Base-by-base conservation (phyloP, 2,329 filamentous ascomycete species). In the Didymellaceae sp. region DNA sequence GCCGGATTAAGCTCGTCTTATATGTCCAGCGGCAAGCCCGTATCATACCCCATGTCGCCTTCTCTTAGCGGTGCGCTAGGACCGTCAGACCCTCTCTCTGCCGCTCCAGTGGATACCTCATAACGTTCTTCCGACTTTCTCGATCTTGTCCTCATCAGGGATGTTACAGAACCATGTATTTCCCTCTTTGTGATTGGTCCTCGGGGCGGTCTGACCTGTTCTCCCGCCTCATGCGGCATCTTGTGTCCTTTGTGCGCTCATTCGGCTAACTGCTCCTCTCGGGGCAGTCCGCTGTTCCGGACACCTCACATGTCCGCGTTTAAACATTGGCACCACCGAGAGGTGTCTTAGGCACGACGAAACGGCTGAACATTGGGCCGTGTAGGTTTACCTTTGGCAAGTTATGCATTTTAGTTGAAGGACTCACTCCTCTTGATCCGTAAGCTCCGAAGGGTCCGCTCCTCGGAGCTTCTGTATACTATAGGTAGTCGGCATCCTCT, bases 1-100 rank as follows among this genome's bases (percentile, higher is more conserved):
- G n/a, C 30, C 22, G 30, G 13, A 10, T 40, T 6, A 9, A 22
- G 31, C 16, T 37, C 21, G 16, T 33, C 30, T 35, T 41, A 37
- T 41, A 11, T 34, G 13, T 30, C 13, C 25, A 16, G 20, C 25
- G 46, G 32, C 45, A 35, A n/a, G 39, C 45, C 33, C 30, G 17
- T 43, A 25, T 42, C 13, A n/a, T 51, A 34, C 22, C 35, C 42
- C 41, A 37, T 45, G 31, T 38, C 37, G 14, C 42, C 25, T 20
- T 28, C 34, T 5, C 30, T n/a, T 52, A 52, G 48, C 20, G 31
- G 42, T 33, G 24, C 37, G 32, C 42, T 46, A 52, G 14, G 17
- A 14, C 16, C 10, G 13, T 33, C 42, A 25, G 42, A 42, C 31
- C 35, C 42, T 42, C 35, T 41, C 42, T 41, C 41, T 24, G 41